Conservation (phyloP, 2,329 filamentous ascomycete genomes). For the Colletotrichum abscissum region DNA sequence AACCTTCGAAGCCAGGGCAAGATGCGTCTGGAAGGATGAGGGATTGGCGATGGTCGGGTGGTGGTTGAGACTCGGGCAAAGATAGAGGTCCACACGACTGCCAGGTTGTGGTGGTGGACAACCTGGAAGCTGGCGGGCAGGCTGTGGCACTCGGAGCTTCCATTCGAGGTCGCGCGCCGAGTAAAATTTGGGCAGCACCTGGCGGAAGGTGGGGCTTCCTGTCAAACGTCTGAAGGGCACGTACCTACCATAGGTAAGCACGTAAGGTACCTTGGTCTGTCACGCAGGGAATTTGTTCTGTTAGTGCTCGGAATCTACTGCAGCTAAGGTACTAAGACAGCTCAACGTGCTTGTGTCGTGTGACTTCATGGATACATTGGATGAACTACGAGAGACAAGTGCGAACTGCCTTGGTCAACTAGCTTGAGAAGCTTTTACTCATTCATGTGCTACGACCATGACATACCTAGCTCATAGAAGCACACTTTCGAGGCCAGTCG, state of each 20-base stretch:
- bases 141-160: constrained; percentile 10
- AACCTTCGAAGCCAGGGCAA: background rate
- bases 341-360: background rate
- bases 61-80: background rate
- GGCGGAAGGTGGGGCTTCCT: background rate
- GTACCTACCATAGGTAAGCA: background rate
- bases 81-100: background rate
- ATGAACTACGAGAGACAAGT: constrained; percentile 1
- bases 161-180: background rate
- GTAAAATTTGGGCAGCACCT: background rate
- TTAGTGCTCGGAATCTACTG: constrained; percentile 9
- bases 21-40: background rate
- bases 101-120: background rate
- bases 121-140: background rate
- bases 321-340: background rate
- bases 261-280: no score
- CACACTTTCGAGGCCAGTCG: background rate
- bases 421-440: background rate
- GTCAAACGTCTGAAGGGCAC: constrained; percentile 3
- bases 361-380: background rate
- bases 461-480: background rate
- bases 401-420: background rate
- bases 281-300: no score
- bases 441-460: background rate
- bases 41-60: background rate